Conservation (phyloP, 2,329 filamentous ascomycete genomes). For the Graphiopsis chlorocephala region DNA sequence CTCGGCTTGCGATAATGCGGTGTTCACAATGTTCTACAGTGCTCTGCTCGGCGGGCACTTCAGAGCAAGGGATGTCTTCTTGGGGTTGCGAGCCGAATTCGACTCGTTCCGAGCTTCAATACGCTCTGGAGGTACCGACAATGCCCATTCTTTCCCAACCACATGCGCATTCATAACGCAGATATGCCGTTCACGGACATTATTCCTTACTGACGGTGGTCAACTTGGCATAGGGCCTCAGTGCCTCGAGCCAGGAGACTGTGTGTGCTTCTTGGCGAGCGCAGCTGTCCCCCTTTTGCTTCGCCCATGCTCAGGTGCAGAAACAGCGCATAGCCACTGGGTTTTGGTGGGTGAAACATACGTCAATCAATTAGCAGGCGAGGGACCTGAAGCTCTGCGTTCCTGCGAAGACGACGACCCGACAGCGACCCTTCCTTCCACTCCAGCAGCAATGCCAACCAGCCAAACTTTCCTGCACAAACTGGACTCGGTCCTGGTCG, state of each 20-base stretch:
- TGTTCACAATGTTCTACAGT: background rate
- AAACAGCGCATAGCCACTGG: background rate
- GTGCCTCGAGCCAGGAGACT: background rate
- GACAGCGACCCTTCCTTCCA: too few species aligned
- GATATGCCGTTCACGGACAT: background rate
- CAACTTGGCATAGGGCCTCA: background rate
- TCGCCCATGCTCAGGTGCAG: background rate
- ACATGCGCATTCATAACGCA: background rate
- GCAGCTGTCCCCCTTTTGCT: background rate
- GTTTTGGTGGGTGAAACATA: background rate
- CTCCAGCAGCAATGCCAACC: too few species aligned
- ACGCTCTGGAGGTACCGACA: rapidly evolving
- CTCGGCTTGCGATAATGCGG: too few species aligned
- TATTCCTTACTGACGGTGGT: background rate
- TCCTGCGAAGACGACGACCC: too few species aligned
- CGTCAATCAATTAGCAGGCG: background rate
- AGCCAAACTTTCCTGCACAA: too few species aligned
- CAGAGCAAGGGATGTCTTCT: background rate
- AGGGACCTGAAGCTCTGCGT: too few species aligned
- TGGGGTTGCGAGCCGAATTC: background rate
- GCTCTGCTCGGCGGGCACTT: background rate
- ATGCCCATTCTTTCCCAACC: background rate
- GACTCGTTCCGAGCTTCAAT: background rate
- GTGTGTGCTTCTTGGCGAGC: background rate
- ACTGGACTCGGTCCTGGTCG: too few species aligned